A percentile compares a stretch with the other conserved stretches of the same genome.
Evolutionary conservation across 2,329 filamentous ascomycete species (phyloP).

Genomic region (Blastomyces parvus): DNA sequence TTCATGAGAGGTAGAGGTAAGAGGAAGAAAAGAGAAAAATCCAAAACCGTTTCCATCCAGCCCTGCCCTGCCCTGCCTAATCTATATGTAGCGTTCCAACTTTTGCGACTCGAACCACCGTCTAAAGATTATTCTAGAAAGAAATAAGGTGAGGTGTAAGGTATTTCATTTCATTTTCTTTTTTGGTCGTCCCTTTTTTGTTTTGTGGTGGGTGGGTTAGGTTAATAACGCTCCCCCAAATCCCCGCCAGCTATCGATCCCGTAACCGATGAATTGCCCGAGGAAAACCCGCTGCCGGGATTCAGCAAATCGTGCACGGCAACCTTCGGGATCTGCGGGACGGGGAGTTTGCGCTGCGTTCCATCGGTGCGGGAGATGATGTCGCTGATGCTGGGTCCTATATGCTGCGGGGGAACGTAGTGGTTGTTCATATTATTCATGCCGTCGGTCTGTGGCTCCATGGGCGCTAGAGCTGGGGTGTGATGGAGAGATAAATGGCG

Average conservation of each 20-base stretch:
- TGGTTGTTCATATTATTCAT: slow-evolving; percentile 37
- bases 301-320: slow-evolving; percentile 77
- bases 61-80: no score
- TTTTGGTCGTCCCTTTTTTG: neutral
- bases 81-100: no score
- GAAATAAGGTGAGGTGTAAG: no score
- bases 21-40: neutral
- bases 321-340: slow-evolving; percentile 80
- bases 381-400: slow-evolving; percentile 74
- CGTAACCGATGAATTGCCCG: slow-evolving; percentile 12
- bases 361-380: slow-evolving; percentile 87
- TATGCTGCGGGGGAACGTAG: slow-evolving; percentile 49
- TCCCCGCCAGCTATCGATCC: slow-evolving; percentile 15
- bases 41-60: no score
- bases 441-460: slow-evolving; percentile 56
- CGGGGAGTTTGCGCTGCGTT: slow-evolving; percentile 78
- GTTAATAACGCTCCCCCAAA: slow-evolving; percentile 15
- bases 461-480: slow-evolving; percentile 58
- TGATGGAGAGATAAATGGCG: slow-evolving; percentile 61
- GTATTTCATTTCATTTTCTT: no score
- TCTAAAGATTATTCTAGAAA: neutral
- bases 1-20: neutral
- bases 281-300: slow-evolving; percentile 50
- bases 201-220: neutral
- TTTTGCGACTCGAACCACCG: neutral